Conservation (phyloP, 2,329 filamentous ascomycete species). For the Pyrenochaeta sp. region DNA sequence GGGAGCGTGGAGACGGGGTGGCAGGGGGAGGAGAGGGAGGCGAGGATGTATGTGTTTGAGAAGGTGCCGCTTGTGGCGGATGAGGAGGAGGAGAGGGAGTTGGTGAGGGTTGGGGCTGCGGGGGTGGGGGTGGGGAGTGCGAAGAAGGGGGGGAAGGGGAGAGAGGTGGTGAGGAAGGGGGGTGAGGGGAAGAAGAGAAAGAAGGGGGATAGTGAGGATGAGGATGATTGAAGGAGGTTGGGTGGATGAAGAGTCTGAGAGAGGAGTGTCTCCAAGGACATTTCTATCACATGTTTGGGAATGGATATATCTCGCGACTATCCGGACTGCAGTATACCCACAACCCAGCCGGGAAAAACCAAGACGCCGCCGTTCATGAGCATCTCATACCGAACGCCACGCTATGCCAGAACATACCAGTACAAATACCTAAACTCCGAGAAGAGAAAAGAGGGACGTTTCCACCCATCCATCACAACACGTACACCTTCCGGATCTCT, state of each 20-base stretch:
- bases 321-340: constrained; percentile 4
- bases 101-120: constrained; percentile 14
- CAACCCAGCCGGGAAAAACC: not conserved
- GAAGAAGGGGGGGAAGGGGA: constrained; percentile 25
- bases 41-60: constrained; percentile 57
- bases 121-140: constrained; percentile 9
- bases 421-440: not conserved
- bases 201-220: not conserved
- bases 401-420: constrained; percentile 17
- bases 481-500: constrained; percentile 85
- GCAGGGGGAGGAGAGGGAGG: constrained; percentile 58
- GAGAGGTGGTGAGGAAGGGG: constrained; percentile 13
- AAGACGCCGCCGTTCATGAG: not conserved
- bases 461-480: constrained; percentile 76
- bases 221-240: not conserved
- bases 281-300: too few species aligned
- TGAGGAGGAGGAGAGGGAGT: constrained; percentile 31
- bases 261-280: too few species aligned
- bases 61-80: constrained; percentile 40
- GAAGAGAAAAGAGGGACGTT: not conserved
- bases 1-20: constrained; percentile 62
- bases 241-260: too few species aligned
- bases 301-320: too few species aligned
- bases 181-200: too few species aligned
- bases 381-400: constrained; percentile 11